These are phyloP conservation scores for Ceriops tagal DNA, from an alignment of 345 rosid genomes.

Conservation along the genomic window DNA sequence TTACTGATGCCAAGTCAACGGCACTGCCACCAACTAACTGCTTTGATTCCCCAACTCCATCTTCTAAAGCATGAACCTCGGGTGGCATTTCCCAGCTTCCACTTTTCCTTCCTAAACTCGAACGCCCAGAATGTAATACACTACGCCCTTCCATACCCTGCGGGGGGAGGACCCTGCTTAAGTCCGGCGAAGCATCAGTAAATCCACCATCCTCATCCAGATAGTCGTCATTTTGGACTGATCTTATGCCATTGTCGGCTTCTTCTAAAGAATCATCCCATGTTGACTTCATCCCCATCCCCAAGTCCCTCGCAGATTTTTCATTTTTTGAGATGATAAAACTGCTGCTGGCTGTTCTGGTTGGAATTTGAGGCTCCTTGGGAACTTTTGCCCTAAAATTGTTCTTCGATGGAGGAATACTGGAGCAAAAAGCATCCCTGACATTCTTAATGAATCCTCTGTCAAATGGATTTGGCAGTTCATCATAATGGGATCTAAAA, in stretches of 20 bases:
- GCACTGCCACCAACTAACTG: conserved; percentile 14
- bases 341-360: conserved; percentile 40
- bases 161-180: conserved; percentile 66
- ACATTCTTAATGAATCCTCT: conserved; percentile 65
- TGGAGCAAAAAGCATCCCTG: conserved; percentile 66
- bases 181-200: conserved; percentile 43
- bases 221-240: conserved; percentile 22
- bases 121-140: conserved; percentile 42
- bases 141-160: conserved; percentile 57
- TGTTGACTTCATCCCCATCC: conserved; percentile 66
- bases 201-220: conserved; percentile 35
- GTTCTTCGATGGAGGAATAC: conserved; percentile 62
- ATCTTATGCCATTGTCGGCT: conserved; percentile 7
- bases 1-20: conserved; percentile 18
- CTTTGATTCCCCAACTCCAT: conserved; percentile 37
- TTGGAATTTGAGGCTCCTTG: conserved; percentile 45
- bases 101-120: conserved; percentile 67
- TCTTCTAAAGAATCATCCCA: conserved; percentile 43
- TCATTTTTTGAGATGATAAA: conserved; percentile 42
- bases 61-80: conserved; percentile 34
- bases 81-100: conserved; percentile 76
- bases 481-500: conserved; percentile 69
- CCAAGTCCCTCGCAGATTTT: conserved; percentile 49
- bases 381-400: conserved; percentile 69
- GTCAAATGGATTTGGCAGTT: conserved; percentile 65